phyloP scores from a whole-genome alignment of 2,329 filamentous ascomycete genomes.

The Penicillium freii region DNA sequence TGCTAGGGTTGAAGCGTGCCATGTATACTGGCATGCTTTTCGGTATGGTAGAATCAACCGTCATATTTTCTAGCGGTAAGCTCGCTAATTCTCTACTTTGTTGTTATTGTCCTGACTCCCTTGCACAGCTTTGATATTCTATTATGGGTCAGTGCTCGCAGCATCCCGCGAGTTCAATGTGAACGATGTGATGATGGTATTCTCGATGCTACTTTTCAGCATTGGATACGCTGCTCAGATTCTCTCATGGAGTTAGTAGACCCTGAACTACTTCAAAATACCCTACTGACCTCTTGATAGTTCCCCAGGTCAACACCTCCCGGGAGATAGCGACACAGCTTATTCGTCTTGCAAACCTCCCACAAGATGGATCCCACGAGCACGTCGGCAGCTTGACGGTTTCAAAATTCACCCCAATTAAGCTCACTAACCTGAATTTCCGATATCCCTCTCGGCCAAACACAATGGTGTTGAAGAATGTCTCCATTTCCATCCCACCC shows the following conservation, averaged over 20 bases:
- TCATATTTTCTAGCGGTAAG: conserved; percentile 64
- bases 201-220: conserved; percentile 80
- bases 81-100: neutral
- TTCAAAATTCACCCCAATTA: conserved; percentile 50
- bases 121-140: conserved; percentile 69
- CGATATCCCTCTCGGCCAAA: conserved; percentile 63
- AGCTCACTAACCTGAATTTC: conserved; percentile 66
- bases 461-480: conserved; percentile 56
- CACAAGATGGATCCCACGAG: conserved; percentile 57
- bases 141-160: conserved; percentile 70
- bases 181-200: conserved; percentile 66
- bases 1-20: conserved; percentile 64
- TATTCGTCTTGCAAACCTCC: conserved; percentile 65
- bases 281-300: conserved; percentile 24
- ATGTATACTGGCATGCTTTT: conserved; percentile 68
- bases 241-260: conserved; percentile 57
- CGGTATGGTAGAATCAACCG: conserved; percentile 72
- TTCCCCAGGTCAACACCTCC: conserved; percentile 77
- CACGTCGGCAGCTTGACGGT: conserved; percentile 49
- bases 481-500: conserved; percentile 64
- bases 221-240: conserved; percentile 69
- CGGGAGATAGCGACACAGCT: conserved; percentile 71
- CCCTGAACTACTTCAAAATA: neutral
- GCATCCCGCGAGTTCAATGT: conserved; percentile 50
- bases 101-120: conserved; percentile 8